Percentiles rank a stretch among this genome's conserved stretches.
These are phyloP conservation scores for Corymbia calophylla DNA, from an alignment of 441 rosid species.

Conservation along the genomic window DNA sequence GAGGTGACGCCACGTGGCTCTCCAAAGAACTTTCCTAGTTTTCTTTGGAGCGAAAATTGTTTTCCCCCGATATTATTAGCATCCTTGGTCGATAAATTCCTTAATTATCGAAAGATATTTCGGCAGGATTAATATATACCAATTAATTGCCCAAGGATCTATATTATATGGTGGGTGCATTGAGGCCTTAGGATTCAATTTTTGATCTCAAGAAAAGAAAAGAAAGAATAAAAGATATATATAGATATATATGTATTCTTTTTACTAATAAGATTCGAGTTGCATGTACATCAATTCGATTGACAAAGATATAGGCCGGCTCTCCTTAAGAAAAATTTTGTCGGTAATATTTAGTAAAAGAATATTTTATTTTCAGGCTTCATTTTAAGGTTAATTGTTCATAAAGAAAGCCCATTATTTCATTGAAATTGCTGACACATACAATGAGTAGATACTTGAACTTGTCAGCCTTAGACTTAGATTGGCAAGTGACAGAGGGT, in stretches of 20 bases:
- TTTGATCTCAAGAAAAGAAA: background rate
- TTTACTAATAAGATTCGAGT: background rate
- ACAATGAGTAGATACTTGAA: background rate
- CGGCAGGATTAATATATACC: background rate
- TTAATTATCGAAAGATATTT: background rate
- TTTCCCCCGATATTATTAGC: background rate
- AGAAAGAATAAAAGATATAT: background rate
- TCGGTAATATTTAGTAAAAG: background rate
- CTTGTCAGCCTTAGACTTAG: background rate
- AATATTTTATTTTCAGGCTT: background rate
- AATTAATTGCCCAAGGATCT: background rate
- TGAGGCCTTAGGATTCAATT: background rate
- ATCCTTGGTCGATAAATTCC: background rate
- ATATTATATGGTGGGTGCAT: accelerated
- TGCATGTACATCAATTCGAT: background rate
- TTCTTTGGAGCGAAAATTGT: background rate
- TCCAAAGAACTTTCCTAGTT: background rate
- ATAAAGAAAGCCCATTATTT: background rate
- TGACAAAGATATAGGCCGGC: accelerated
- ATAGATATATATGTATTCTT: background rate
- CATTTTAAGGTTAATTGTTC: background rate
- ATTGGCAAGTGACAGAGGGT: background rate
- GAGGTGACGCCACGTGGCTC: background rate
- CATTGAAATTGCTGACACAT: background rate
- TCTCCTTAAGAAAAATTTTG: background rate